These are phyloP conservation scores for Cronartium ribicola DNA, from an alignment of 1,284 basidiomycete genomes.

Conservation along the genomic window DNA sequence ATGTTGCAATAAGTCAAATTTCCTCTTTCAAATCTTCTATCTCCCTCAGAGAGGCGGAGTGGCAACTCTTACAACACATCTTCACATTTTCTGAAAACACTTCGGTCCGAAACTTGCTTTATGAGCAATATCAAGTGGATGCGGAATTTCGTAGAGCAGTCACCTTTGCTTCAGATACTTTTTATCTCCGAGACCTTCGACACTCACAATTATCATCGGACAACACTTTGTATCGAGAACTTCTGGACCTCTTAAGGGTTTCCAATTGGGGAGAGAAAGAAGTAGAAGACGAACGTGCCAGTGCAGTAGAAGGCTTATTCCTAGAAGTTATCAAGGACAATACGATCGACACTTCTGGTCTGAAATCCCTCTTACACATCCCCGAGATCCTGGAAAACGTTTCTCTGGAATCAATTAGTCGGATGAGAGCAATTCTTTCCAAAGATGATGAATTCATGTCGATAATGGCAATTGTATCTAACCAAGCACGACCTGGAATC, in stretches of 20 bases:
- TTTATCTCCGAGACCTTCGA: not conserved
- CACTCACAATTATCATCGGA: not conserved
- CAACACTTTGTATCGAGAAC: not conserved
- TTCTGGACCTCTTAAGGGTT: slow-evolving; percentile 6
- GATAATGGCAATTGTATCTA: not conserved
- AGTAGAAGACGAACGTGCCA: not conserved
- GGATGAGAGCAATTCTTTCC: not conserved
- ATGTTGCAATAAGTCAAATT: not conserved
- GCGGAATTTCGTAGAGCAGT: not conserved
- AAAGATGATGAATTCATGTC: not conserved
- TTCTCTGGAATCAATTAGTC: not conserved
- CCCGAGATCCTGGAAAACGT: not conserved
- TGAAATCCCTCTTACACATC: not conserved
- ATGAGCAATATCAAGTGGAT: not conserved
- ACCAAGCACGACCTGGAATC: not conserved
- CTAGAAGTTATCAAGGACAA: slow-evolving; percentile 1
- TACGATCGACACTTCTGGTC: not conserved
- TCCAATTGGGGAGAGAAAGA: slow-evolving; percentile 9
- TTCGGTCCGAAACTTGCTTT: not conserved
- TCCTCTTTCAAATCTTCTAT: not conserved
- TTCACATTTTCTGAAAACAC: not conserved
- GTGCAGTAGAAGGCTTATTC: not conserved
- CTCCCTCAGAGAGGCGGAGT: not conserved
- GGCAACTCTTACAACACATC: not conserved
- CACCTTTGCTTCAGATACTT: not conserved